Conservation (phyloP, 768 basidiomycete genomes). For the Trametes cubensis region DNA sequence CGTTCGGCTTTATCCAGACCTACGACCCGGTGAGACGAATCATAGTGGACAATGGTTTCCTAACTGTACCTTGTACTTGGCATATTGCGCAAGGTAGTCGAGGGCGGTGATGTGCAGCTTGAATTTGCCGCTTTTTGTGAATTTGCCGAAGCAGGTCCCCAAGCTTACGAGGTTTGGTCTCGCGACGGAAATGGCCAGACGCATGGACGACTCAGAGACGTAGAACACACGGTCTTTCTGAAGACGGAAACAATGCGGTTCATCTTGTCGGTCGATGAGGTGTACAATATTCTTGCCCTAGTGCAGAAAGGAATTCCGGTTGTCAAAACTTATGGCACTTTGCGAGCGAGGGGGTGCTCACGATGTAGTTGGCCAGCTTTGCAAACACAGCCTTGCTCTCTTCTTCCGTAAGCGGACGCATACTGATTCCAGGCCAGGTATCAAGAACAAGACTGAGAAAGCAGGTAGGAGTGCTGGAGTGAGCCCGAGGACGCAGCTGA, state of each 20-base stretch:
- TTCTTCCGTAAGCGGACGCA: slow-evolving; percentile 96
- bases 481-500: no score
- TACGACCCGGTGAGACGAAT: slow-evolving; percentile 34
- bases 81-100: slow-evolving; percentile 93
- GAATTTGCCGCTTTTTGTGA: slow-evolving; percentile 96
- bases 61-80: slow-evolving; percentile 88
- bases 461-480: not conserved
- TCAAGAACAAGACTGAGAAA: not conserved
- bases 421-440: slow-evolving; percentile 32
- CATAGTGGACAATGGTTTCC: not conserved
- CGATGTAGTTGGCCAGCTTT: slow-evolving; percentile 97
- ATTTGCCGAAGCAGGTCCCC: slow-evolving; percentile 97
- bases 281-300: slow-evolving; percentile 97
- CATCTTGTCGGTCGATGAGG: slow-evolving; percentile 91
- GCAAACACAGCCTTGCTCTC: slow-evolving; percentile 96
- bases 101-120: slow-evolving; percentile 93
- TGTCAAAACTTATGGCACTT: not conserved
- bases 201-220: slow-evolving; percentile 94
- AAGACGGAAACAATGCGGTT: slow-evolving; percentile 93
- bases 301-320: not conserved
- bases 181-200: slow-evolving; percentile 88
- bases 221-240: slow-evolving; percentile 96
- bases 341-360: slow-evolving; percentile 42
- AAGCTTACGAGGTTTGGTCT: slow-evolving; percentile 89
- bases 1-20: slow-evolving; percentile 99